These are phyloP conservation scores for Podaxis sp. DNA, from an alignment of 768 basidiomycete species.

Conservation along the genomic window DNA sequence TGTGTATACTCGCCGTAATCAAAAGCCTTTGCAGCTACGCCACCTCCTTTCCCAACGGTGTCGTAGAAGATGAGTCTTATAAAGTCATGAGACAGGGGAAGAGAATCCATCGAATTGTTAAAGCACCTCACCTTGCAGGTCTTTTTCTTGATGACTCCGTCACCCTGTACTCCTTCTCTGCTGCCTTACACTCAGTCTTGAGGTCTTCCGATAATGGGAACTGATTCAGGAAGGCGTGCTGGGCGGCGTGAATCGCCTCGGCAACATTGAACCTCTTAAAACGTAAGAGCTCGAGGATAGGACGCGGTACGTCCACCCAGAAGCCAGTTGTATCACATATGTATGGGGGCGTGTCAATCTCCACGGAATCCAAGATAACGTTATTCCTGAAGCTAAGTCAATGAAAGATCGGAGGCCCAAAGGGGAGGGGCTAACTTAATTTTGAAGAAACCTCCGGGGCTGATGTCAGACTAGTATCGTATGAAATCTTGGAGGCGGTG, in stretches of 20 bases:
- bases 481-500: slow-evolving; percentile 1
- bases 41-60: slow-evolving; percentile 60
- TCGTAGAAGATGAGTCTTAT: slow-evolving; percentile 81
- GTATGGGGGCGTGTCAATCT: slow-evolving; percentile 76
- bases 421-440: slow-evolving; percentile 41
- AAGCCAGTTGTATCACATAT: slow-evolving; percentile 66
- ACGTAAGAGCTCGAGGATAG: slow-evolving; percentile 47
- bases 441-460: slow-evolving; percentile 68
- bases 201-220: slow-evolving; percentile 68
- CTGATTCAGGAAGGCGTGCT: slow-evolving; percentile 78
- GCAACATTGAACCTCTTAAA: slow-evolving; percentile 59
- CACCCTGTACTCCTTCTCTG: slow-evolving; percentile 67
- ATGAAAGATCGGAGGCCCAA: neutral
- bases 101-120: neutral
- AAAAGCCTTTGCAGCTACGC: slow-evolving; percentile 74
- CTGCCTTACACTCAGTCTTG: slow-evolving; percentile 78
- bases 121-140: slow-evolving; percentile 50
- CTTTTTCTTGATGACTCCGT: slow-evolving; percentile 53
- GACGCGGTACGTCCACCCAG: slow-evolving; percentile 73
- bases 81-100: neutral
- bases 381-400: slow-evolving; percentile 38
- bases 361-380: slow-evolving; percentile 69
- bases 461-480: neutral
- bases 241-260: slow-evolving; percentile 80
- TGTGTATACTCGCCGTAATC: slow-evolving; percentile 55